Percentiles rank a stretch among this genome's conserved stretches.
Conservation (phyloP, 805 yeast genomes). For the Candida easanensis region DNA sequence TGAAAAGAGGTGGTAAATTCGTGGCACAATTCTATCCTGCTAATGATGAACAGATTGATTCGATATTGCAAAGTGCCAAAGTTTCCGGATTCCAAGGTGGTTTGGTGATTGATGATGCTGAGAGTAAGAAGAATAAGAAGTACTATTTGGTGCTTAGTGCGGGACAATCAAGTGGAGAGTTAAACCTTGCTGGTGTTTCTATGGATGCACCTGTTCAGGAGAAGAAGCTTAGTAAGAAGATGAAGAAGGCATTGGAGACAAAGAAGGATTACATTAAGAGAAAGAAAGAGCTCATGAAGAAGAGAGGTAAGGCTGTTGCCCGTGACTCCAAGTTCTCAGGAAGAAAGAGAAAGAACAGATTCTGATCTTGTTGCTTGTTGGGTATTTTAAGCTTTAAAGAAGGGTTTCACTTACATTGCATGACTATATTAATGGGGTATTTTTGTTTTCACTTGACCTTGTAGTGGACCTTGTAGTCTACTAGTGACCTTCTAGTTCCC, state of each 20-base stretch:
- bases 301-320: constrained; percentile 88
- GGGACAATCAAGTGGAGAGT: constrained; percentile 68
- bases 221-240: constrained; percentile 33
- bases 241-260: constrained; percentile 56
- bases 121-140: constrained; percentile 86
- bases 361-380: no score
- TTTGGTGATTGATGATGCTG: constrained; percentile 89
- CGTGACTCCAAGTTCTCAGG: constrained; percentile 90
- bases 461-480: no score
- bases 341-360: constrained; percentile 68
- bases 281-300: constrained; percentile 90
- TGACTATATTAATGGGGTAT: no score
- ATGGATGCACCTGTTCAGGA: constrained; percentile 65
- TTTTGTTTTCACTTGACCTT: no score
- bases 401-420: no score
- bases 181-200: constrained; percentile 76
- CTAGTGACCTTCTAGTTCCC: no score
- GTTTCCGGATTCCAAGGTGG: constrained; percentile 97
- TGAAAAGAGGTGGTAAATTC: constrained; percentile 93
- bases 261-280: constrained; percentile 79
- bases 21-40: constrained; percentile 96
- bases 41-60: constrained; percentile 79
- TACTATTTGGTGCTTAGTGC: constrained; percentile 88
- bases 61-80: constrained; percentile 80
- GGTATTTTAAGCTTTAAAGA: no score